phyloP scores from a whole-genome alignment of 495 filamentous ascomycete species.

The Aspergillus sclerotiicarbonarius region DNA sequence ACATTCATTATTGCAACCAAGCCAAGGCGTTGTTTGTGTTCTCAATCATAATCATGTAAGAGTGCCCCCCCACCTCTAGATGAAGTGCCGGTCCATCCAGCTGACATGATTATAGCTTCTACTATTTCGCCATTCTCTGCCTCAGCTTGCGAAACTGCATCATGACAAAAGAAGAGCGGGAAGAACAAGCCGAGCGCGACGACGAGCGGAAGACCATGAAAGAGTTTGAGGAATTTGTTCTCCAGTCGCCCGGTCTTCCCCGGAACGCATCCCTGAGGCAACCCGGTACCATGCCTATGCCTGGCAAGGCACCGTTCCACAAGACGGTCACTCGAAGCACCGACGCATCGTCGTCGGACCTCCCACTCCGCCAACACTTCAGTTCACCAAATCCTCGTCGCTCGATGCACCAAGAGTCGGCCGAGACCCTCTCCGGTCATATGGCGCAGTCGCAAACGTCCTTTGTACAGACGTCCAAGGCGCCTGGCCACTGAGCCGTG shows the following conservation, averaged over 20 bases:
- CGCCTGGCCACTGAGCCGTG: slow-evolving; percentile 24
- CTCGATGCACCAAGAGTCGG: slow-evolving; percentile 23
- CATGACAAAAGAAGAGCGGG: slow-evolving; percentile 48
- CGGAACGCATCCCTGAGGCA: slow-evolving; percentile 28
- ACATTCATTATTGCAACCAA: slow-evolving; percentile 69
- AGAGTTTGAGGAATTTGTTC: slow-evolving; percentile 43
- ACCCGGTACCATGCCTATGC: slow-evolving; percentile 36
- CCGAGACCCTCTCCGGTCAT: slow-evolving; percentile 19
- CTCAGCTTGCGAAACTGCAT: slow-evolving; percentile 61
- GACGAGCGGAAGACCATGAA: slow-evolving; percentile 43
- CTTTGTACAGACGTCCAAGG: slow-evolving; percentile 47
- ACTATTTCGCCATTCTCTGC: slow-evolving; percentile 56
- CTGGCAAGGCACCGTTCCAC: slow-evolving; percentile 45
- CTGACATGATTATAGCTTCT: slow-evolving; percentile 35
- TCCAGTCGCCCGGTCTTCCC: slow-evolving; percentile 44
- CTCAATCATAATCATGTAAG: slow-evolving; percentile 70
- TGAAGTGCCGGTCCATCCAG: background rate
- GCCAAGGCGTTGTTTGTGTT: slow-evolving; percentile 74
- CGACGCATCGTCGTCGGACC: slow-evolving; percentile 32
- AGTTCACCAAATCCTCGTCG: slow-evolving; percentile 21
- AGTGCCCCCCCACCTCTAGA: slow-evolving; percentile 8
- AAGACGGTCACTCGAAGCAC: slow-evolving; percentile 20
- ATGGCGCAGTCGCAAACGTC: slow-evolving; percentile 33
- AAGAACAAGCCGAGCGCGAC: slow-evolving; percentile 30
- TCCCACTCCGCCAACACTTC: slow-evolving; percentile 41